A percentile compares a stretch with the other conserved stretches of the same genome.
Evolutionary conservation across 768 basidiomycete genomes (phyloP).

Genomic region (Mycena metata): DNA sequence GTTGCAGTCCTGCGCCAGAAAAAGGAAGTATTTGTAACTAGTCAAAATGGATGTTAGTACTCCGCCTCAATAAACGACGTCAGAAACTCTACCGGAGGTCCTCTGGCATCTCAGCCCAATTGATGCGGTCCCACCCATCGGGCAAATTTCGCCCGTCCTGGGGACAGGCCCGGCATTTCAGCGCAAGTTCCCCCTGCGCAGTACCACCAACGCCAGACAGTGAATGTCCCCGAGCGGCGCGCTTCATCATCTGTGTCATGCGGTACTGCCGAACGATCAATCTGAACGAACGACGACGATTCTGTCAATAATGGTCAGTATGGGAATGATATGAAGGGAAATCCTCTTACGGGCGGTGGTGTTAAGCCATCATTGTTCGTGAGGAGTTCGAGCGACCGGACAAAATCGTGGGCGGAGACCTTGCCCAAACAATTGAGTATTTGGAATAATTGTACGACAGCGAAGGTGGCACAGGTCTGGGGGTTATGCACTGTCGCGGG

Average conservation of each 20-base stretch:
- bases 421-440: no score
- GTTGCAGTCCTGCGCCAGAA: slow-evolving; percentile 9
- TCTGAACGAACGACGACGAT: slow-evolving; percentile 8
- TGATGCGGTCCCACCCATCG: not conserved
- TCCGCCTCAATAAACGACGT: not conserved
- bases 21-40: slow-evolving; percentile 13
- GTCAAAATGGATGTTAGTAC: not conserved
- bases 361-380: slow-evolving; percentile 20
- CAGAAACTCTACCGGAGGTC: not conserved
- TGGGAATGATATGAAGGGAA: no score
- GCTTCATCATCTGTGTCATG: not conserved
- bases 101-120: slow-evolving; percentile 13
- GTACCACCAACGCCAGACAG: not conserved
- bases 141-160: not conserved
- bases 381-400: slow-evolving; percentile 1
- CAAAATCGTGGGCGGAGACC: no score
- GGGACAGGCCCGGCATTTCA: not conserved
- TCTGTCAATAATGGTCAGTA: not conserved
- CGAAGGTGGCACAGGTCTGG: not conserved
- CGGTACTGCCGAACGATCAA: slow-evolving; percentile 13
- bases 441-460: no score
- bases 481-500: slow-evolving; percentile 27
- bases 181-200: not conserved
- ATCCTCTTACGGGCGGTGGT: not conserved
- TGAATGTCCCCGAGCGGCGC: not conserved